These are phyloP conservation scores for Aspergillus homomorphus DNA, from an alignment of 495 filamentous ascomycete species.

Conservation along the genomic window DNA sequence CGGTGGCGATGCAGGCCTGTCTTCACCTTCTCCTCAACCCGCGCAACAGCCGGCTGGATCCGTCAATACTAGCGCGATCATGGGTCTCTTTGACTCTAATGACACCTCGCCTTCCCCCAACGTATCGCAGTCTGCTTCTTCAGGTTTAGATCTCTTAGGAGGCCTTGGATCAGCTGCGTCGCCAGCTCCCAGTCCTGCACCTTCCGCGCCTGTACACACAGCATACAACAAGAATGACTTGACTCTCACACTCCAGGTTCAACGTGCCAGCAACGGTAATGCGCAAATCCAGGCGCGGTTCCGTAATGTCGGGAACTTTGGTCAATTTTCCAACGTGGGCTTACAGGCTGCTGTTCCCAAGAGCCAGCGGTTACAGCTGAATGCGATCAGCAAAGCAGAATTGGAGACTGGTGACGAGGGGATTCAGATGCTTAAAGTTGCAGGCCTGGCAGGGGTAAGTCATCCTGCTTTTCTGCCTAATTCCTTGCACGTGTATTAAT, in stretches of 20 bases:
- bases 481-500: constrained; percentile 13
- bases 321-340: constrained; percentile 64
- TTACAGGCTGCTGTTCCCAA: constrained; percentile 95
- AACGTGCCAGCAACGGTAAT: constrained; percentile 68
- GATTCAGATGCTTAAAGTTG: constrained; percentile 82
- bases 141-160: constrained; percentile 49
- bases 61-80: constrained; percentile 68
- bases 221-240: constrained; percentile 87
- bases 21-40: constrained; percentile 55
- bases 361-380: constrained; percentile 85
- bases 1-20: constrained; percentile 45
- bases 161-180: constrained; percentile 45
- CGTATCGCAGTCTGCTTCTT: constrained; percentile 34
- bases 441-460: constrained; percentile 82
- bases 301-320: constrained; percentile 66
- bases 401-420: constrained; percentile 76
- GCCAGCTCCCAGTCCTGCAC: constrained; percentile 33
- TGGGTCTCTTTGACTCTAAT: constrained; percentile 69
- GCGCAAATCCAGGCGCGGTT: constrained; percentile 79
- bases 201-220: constrained; percentile 53
- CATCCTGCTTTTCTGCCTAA: constrained; percentile 2
- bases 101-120: constrained; percentile 39
- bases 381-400: constrained; percentile 77
- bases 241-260: constrained; percentile 72
- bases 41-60: constrained; percentile 42